Conservation (phyloP, 2,329 filamentous ascomycete species). For the Colletotrichum shisoi region DNA sequence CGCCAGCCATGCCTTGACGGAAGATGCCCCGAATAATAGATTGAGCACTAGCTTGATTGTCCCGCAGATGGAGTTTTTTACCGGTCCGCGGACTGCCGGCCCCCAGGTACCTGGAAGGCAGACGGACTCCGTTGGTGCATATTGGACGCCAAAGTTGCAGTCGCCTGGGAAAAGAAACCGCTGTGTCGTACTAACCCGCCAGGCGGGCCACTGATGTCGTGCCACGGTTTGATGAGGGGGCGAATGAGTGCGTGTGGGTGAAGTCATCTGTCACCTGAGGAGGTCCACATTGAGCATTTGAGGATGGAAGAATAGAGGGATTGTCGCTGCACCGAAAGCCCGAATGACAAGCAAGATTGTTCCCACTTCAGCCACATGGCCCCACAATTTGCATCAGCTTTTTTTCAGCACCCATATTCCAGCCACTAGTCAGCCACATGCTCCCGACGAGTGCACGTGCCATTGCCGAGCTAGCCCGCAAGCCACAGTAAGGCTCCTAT, state of each 20-base stretch:
- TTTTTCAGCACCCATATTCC: background rate
- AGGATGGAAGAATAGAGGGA: background rate
- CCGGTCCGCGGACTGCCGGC: background rate
- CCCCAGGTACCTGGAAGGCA: background rate
- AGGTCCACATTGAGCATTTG: background rate
- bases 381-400: background rate
- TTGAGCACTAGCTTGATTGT: background rate
- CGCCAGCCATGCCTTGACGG: background rate
- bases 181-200: slow-evolving; percentile 8
- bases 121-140: background rate
- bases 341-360: background rate
- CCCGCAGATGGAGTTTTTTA: background rate
- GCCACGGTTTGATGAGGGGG: slow-evolving; percentile 22
- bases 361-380: slow-evolving; percentile 11
- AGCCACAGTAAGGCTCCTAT: background rate
- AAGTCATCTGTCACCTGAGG: slow-evolving; percentile 12
- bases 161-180: slow-evolving; percentile 13
- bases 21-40: background rate
- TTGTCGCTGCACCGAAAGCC: slow-evolving; percentile 4
- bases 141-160: background rate
- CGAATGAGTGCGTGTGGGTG: background rate
- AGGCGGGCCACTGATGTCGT: slow-evolving; percentile 29
- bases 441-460: slow-evolving; percentile 1
- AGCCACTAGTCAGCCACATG: slow-evolving; percentile 23
- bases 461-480: background rate